Evolutionary conservation across 441 rosid genomes (phyloP).

Genomic region (Arabidopsis hybrid): DNA sequence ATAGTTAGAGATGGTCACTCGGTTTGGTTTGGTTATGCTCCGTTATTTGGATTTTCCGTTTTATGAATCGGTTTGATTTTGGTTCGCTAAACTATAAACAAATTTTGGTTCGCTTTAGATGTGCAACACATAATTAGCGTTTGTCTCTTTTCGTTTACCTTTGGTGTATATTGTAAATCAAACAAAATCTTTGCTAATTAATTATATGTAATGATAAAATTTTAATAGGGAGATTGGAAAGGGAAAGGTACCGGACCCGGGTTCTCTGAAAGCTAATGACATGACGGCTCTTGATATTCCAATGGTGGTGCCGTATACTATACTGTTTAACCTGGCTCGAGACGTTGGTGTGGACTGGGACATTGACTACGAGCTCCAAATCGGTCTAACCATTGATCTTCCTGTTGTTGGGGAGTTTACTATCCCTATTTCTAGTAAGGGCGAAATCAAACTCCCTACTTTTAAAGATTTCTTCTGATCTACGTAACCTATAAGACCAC

Average conservation of each 20-base stretch:
- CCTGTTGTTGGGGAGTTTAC: conserved; percentile 76
- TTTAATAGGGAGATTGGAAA: conserved; percentile 66
- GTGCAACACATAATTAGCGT: not conserved
- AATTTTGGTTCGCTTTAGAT: not conserved
- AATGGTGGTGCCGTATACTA: conserved; percentile 68
- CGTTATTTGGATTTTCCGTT: conserved; percentile 1
- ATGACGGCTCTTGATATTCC: conserved; percentile 65
- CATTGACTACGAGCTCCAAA: conserved; percentile 74
- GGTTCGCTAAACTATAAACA: not conserved
- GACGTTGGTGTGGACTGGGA: conserved; percentile 90
- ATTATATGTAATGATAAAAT: not conserved
- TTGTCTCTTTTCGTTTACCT: too few relatives aligned
- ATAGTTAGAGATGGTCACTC: not conserved
- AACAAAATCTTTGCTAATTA: too few relatives aligned
- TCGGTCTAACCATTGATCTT: conserved; percentile 76
- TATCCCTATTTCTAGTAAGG: conserved; percentile 71
- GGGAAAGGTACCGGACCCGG: conserved; percentile 86
- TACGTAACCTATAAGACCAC: not conserved
- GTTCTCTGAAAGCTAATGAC: conserved; percentile 74
- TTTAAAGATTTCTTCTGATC: conserved; percentile 47
- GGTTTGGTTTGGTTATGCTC: not conserved
- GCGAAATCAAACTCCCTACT: conserved; percentile 90
- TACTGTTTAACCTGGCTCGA: conserved; percentile 67
- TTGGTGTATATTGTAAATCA: too few relatives aligned
- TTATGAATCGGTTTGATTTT: conserved; percentile 9